Evolutionary conservation across 306 rosid genomes (phyloP).

Genomic region (Nissolia schottii): DNA sequence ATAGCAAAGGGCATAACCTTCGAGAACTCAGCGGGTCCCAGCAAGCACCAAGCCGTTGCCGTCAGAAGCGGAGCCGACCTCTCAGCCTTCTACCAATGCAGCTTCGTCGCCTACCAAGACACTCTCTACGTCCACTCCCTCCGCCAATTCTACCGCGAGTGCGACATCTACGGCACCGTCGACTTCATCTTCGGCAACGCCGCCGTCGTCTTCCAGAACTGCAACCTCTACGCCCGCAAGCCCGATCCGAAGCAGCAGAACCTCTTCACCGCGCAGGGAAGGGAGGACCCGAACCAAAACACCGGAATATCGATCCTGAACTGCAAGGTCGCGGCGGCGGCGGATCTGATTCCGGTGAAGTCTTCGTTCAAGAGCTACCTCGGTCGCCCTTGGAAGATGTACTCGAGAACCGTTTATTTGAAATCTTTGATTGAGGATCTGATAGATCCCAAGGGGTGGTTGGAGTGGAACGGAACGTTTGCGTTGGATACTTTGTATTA

Average conservation of each 20-base stretch:
- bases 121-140: constrained; percentile 89
- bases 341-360: constrained; percentile 50
- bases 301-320: constrained; percentile 73
- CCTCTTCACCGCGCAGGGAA: constrained; percentile 80
- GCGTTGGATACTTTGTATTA: constrained; percentile 68
- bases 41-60: constrained; percentile 91
- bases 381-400: constrained; percentile 82
- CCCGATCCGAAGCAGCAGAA: constrained; percentile 59
- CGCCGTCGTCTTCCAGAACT: no score
- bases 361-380: constrained; percentile 49
- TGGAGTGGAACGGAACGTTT: constrained; percentile 71
- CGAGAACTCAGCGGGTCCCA: constrained; percentile 79
- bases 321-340: constrained; percentile 60
- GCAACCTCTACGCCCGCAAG: constrained; percentile 67
- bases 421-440: constrained; percentile 48
- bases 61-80: constrained; percentile 62
- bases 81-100: constrained; percentile 73
- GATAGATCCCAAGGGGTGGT: constrained; percentile 64
- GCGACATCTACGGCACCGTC: no score
- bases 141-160: no score
- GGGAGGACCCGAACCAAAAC: constrained; percentile 80
- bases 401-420: constrained; percentile 62
- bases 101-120: constrained; percentile 88
- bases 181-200: no score
- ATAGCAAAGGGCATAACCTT: constrained; percentile 76